Conservation (phyloP, 192 early-diverging fungal genomes). For the Mortierella hygrophila region DNA sequence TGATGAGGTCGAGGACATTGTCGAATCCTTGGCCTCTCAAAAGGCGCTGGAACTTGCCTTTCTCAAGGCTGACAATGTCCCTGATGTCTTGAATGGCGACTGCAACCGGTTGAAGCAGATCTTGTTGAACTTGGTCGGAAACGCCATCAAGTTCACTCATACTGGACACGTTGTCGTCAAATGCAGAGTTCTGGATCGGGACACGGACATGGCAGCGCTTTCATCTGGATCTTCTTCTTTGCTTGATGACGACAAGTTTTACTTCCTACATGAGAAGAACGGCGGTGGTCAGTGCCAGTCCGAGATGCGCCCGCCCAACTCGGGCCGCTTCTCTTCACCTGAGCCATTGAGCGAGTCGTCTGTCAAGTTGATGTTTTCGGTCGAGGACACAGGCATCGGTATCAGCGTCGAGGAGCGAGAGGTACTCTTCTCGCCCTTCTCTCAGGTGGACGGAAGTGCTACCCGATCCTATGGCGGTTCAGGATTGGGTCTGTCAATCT, state of each 20-base stretch:
- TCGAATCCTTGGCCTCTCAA: constrained; percentile 64
- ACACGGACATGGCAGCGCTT: constrained; percentile 22
- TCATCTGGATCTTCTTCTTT: constrained; percentile 2
- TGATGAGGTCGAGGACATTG: constrained; percentile 70
- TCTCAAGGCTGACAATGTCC: constrained; percentile 65
- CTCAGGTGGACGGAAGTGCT: constrained; percentile 75
- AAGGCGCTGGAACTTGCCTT: constrained; percentile 67
- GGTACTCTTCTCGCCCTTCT: constrained; percentile 70
- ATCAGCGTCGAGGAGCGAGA: constrained; percentile 52
- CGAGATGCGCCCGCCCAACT: constrained; percentile 47
- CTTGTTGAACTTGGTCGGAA: constrained; percentile 69
- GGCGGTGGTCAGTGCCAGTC: constrained; percentile 35
- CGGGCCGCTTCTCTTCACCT: constrained; percentile 48
- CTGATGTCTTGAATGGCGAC: constrained; percentile 67
- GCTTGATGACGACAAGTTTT: constrained; percentile 45
- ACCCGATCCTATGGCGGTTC: constrained; percentile 77
- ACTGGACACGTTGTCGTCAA: constrained; percentile 67
- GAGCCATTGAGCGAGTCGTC: constrained; percentile 52
- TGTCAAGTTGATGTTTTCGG: constrained; percentile 57
- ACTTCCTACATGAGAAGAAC: constrained; percentile 46
- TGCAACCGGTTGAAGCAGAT: constrained; percentile 70
- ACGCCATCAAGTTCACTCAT: constrained; percentile 79
- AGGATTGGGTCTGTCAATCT: constrained; percentile 76
- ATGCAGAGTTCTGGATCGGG: constrained; percentile 58
- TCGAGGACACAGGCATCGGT: constrained; percentile 67